Conservation (phyloP, 164 flowering plant species). For the Berberis thunbergii region DNA sequence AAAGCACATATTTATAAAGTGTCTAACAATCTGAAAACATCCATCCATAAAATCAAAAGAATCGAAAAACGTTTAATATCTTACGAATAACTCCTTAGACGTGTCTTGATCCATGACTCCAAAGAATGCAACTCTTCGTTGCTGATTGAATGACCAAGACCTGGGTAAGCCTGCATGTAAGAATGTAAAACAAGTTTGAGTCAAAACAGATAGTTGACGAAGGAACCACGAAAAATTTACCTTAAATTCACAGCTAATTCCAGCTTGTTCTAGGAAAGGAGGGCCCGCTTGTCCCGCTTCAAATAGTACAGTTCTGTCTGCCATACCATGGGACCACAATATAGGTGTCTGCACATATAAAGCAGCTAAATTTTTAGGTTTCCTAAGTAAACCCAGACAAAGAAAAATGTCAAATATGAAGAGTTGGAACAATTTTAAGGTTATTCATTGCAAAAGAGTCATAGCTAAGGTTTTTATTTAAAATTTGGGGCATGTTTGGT, state of each 20-base stretch:
- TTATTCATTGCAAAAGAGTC: too few species aligned
- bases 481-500: too few species aligned
- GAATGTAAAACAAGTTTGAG: background rate
- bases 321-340: conserved; percentile 86
- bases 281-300: conserved; percentile 97
- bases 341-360: conserved; percentile 67
- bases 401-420: too few species aligned
- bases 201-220: background rate
- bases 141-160: conserved; percentile 82
- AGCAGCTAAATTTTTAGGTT: too few species aligned
- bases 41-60: too few species aligned
- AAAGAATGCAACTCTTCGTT: conserved; percentile 51
- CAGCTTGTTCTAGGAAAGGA: conserved; percentile 70
- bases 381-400: too few species aligned
- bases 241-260: conserved; percentile 88
- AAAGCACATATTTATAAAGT: too few species aligned
- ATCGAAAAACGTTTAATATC: too few species aligned
- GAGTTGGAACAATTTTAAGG: too few species aligned
- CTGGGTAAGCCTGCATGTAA: conserved; percentile 70
- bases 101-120: conserved; percentile 79
- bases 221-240: conserved; percentile 20
- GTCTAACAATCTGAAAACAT: too few species aligned
- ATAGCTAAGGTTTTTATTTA: too few species aligned
- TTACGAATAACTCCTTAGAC: conserved; percentile 43
- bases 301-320: conserved; percentile 70